Evolutionary conservation across 1,284 basidiomycete genomes (phyloP).

Genomic region (Takashimella tepidaria): DNA sequence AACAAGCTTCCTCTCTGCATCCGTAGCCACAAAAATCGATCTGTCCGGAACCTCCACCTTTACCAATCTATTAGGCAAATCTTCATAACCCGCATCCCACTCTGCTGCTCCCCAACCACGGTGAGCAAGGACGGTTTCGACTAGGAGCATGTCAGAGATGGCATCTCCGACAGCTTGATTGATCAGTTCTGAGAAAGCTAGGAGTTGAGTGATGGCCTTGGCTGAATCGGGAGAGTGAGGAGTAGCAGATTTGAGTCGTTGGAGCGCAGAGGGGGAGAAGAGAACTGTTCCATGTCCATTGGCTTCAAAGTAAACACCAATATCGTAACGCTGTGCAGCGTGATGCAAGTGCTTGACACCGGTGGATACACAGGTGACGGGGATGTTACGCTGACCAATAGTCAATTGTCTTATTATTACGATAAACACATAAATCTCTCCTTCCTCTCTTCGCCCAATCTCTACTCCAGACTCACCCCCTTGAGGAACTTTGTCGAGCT

Average conservation of each 20-base stretch:
- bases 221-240: constrained; percentile 73
- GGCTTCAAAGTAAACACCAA: constrained; percentile 99
- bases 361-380: constrained; percentile 91
- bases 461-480: constrained; percentile 55
- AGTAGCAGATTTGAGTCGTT: constrained; percentile 58
- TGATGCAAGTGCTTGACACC: constrained; percentile 99
- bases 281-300: constrained; percentile 98
- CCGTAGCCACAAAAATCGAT: constrained; percentile 79
- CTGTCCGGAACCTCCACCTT: constrained; percentile 88
- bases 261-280: constrained; percentile 72
- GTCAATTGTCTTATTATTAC: constrained; percentile 5
- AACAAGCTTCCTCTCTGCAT: constrained; percentile 85
- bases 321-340: constrained; percentile 86
- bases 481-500: constrained; percentile 88
- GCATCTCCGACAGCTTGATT: constrained; percentile 99
- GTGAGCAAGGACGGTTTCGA: constrained; percentile 86
- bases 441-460: too few relatives aligned
- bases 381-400: constrained; percentile 54
- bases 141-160: constrained; percentile 90
- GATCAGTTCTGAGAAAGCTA: constrained; percentile 75
- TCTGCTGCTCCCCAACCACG: constrained; percentile 75
- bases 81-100: constrained; percentile 92
- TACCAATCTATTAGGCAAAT: constrained; percentile 93
- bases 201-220: constrained; percentile 69
- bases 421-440: background rate